phyloP scores from a whole-genome alignment of 805 yeast species.

The Saturnispora dispora region DNA sequence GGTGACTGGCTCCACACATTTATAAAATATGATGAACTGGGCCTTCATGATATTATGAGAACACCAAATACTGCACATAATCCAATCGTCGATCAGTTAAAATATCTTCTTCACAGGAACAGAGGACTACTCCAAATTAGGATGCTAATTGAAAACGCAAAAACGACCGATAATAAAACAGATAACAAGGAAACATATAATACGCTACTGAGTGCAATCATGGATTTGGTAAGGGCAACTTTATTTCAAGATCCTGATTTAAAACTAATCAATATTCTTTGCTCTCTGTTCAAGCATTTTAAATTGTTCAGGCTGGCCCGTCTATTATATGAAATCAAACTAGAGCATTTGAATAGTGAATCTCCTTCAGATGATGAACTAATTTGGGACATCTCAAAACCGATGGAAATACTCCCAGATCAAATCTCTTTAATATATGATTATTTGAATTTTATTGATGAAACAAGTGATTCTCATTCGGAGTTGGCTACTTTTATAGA shows the following conservation, averaged over 20 bases:
- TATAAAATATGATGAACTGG: conserved; percentile 48
- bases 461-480: conserved; percentile 14
- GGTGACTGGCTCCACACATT: conserved; percentile 42
- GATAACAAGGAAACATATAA: conserved; percentile 10
- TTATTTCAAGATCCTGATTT: conserved; percentile 62
- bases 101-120: conserved; percentile 74
- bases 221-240: conserved; percentile 57
- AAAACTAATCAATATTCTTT: conserved; percentile 39
- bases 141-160: conserved; percentile 2
- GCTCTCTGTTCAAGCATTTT: conserved; percentile 43
- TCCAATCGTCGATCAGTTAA: conserved; percentile 65
- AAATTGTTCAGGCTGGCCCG: conserved; percentile 42
- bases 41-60: conserved; percentile 57
- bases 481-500: conserved; percentile 8
- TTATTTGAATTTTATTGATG: conserved; percentile 17
- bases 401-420: conserved; percentile 25
- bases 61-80: conserved; percentile 31
- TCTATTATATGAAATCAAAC: conserved; percentile 49
- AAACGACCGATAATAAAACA: neutral
- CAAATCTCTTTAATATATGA: conserved; percentile 16
- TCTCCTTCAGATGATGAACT: conserved; percentile 16
- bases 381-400: conserved; percentile 16
- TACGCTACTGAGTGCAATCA: conserved; percentile 28
- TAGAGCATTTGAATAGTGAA: conserved; percentile 33
- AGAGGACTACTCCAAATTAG: conserved; percentile 63